phyloP scores from a whole-genome alignment of 179 eudicot species.

The Spinacia oleracea region DNA sequence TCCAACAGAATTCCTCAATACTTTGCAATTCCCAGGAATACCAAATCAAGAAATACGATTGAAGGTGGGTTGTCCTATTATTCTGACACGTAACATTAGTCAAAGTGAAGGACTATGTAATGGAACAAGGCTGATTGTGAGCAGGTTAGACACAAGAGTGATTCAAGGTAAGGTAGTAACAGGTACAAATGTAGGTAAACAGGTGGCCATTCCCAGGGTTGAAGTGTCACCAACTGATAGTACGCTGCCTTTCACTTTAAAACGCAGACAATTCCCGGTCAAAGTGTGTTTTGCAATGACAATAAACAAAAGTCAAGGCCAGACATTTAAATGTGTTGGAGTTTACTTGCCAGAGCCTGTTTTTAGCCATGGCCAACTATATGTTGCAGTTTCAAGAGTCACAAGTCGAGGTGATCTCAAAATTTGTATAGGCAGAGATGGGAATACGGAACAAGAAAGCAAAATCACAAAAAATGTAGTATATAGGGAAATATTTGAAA shows the following conservation, averaged over 20 bases:
- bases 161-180: background rate
- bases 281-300: background rate
- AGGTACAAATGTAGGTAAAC: background rate
- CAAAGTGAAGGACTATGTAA: background rate
- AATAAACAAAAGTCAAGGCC: background rate
- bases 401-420: too few species aligned
- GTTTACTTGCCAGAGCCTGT: too few species aligned
- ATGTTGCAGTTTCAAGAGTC: too few species aligned
- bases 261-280: background rate
- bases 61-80: constrained; percentile 2
- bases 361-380: too few species aligned
- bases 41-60: background rate
- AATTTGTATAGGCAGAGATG: too few species aligned
- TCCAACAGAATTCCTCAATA: background rate
- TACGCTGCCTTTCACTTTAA: background rate
- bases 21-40: background rate
- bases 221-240: background rate
- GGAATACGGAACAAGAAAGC: too few species aligned
- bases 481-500: too few species aligned
- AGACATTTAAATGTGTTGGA: too few species aligned
- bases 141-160: background rate
- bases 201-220: background rate
- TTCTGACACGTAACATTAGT: background rate
- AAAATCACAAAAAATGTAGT: too few species aligned
- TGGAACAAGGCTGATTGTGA: background rate